Evolutionary conservation across 495 filamentous ascomycete species (phyloP).

Genomic region (Pyrenula massariospora): DNA sequence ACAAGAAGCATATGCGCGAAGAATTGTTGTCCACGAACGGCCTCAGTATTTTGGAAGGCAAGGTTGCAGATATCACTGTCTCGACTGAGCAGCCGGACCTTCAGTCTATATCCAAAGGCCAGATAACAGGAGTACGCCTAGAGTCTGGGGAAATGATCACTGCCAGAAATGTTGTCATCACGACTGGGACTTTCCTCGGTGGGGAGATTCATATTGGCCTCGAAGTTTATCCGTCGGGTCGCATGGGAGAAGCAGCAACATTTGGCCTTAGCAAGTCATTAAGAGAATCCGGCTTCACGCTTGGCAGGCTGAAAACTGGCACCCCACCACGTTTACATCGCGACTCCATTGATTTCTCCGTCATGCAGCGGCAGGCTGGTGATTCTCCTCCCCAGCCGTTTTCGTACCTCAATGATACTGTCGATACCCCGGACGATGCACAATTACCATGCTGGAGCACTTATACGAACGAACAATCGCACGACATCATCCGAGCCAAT

Average conservation of each 20-base stretch:
- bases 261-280: constrained; percentile 89
- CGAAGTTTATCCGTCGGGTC: constrained; percentile 69
- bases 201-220: constrained; percentile 96
- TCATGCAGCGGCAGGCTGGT: constrained; percentile 60
- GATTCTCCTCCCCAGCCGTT: constrained; percentile 85
- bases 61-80: constrained; percentile 80
- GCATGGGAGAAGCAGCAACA: constrained; percentile 90
- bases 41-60: constrained; percentile 69
- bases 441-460: constrained; percentile 79
- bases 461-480: constrained; percentile 68
- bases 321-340: constrained; percentile 82
- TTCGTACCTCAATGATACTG: constrained; percentile 72
- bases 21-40: constrained; percentile 69
- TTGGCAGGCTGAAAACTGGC: constrained; percentile 89
- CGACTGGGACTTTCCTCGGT: constrained; percentile 89
- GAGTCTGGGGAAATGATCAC: constrained; percentile 81
- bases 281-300: constrained; percentile 75
- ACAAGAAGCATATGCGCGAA: constrained; percentile 83
- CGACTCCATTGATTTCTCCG: constrained; percentile 68
- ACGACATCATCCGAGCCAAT: constrained; percentile 77
- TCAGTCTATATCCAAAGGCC: constrained; percentile 45
- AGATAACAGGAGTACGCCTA: constrained; percentile 74
- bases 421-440: constrained; percentile 53
- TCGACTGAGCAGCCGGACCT: constrained; percentile 37
- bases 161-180: constrained; percentile 78